Conservation (phyloP, 2,329 filamentous ascomycete species). For the Verticillium albo-atrum region DNA sequence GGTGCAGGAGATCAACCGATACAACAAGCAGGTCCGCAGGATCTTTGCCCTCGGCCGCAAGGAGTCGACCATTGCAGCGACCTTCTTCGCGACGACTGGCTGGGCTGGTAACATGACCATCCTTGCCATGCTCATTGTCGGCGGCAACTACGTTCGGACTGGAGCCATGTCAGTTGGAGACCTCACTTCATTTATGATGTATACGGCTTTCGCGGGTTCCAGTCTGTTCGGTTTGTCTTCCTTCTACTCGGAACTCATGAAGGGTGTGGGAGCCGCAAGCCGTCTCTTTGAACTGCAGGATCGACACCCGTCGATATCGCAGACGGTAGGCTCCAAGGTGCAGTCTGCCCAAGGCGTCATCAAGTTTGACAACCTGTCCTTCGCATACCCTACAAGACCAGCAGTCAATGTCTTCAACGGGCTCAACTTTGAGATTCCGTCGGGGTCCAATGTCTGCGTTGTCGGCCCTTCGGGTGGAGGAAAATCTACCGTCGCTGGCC, state of each 20-base stretch:
- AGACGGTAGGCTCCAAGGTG: conserved; percentile 77
- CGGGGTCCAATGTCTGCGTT: conserved; percentile 91
- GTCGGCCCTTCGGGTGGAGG: conserved; percentile 94
- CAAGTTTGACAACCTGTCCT: conserved; percentile 78
- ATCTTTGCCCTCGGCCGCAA: conserved; percentile 86
- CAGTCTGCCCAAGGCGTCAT: conserved; percentile 83
- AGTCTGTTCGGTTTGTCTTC: conserved; percentile 91
- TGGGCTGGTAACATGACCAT: conserved; percentile 97
- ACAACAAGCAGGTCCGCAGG: conserved; percentile 86
- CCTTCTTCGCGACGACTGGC: conserved; percentile 83
- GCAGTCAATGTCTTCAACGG: conserved; percentile 88
- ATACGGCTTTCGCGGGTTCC: conserved; percentile 79
- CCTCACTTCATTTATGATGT: conserved; percentile 96
- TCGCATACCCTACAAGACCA: conserved; percentile 90
- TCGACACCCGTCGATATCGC: conserved; percentile 77
- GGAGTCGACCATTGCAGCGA: conserved; percentile 84
- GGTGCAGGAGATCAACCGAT: conserved; percentile 81
- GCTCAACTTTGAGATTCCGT: conserved; percentile 84
- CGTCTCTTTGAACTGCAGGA: conserved; percentile 95
- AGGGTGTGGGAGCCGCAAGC: conserved; percentile 94
- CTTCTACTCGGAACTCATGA: conserved; percentile 99
- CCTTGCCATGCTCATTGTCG: conserved; percentile 81
- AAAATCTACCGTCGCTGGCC: conserved; percentile 91
- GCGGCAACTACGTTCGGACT: conserved; percentile 82
- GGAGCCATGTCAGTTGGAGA: conserved; percentile 88